These are phyloP conservation scores for Pterula multifida DNA, from an alignment of 1,284 basidiomycete genomes.

Conservation along the genomic window DNA sequence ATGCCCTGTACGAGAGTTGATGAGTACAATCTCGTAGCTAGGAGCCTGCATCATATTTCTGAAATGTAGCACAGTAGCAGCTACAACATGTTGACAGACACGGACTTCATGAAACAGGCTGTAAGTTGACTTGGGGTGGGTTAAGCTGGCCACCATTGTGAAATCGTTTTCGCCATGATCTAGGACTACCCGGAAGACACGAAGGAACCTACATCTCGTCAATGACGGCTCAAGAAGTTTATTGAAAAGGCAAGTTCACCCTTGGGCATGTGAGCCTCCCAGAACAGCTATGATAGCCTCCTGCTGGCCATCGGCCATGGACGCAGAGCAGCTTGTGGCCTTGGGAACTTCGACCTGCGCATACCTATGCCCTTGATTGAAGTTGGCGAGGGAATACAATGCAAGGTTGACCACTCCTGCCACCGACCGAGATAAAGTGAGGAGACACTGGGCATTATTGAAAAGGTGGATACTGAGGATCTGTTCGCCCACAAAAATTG, in stretches of 20 bases:
- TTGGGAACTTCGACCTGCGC: slow-evolving; percentile 23
- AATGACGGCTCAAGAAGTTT: slow-evolving; percentile 4
- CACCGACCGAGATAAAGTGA: slow-evolving; percentile 27
- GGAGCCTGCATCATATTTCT: slow-evolving; percentile 17
- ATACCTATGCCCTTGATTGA: slow-evolving; percentile 18
- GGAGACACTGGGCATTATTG: slow-evolving; percentile 29
- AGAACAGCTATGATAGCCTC: slow-evolving; percentile 21
- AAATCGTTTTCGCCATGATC: slow-evolving; percentile 1
- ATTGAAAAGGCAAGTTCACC: slow-evolving; percentile 8
- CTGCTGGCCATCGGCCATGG: slow-evolving; percentile 15
- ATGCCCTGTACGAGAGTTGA: slow-evolving; percentile 19
- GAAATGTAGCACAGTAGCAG: slow-evolving; percentile 22
- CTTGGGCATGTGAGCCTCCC: slow-evolving; percentile 12
- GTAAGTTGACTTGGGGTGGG: slow-evolving; percentile 10
- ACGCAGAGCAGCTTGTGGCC: slow-evolving; percentile 21
- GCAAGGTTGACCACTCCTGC: slow-evolving; percentile 20
- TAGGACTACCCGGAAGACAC: neutral
- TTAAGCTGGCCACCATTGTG: neutral
- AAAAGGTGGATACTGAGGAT: slow-evolving; percentile 33
- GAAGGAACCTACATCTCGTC: slow-evolving; percentile 5
- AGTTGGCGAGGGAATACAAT: slow-evolving; percentile 26
- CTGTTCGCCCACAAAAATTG: slow-evolving; percentile 23
- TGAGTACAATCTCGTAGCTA: slow-evolving; percentile 24
- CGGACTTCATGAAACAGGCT: slow-evolving; percentile 16
- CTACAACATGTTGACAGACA: slow-evolving; percentile 20